A percentile compares a stretch with the other conserved stretches of the same genome.
These are phyloP conservation scores for Ampelocalamus luodianensis DNA, from an alignment of 176 grass and related monocot genomes.

Conservation along the genomic window DNA sequence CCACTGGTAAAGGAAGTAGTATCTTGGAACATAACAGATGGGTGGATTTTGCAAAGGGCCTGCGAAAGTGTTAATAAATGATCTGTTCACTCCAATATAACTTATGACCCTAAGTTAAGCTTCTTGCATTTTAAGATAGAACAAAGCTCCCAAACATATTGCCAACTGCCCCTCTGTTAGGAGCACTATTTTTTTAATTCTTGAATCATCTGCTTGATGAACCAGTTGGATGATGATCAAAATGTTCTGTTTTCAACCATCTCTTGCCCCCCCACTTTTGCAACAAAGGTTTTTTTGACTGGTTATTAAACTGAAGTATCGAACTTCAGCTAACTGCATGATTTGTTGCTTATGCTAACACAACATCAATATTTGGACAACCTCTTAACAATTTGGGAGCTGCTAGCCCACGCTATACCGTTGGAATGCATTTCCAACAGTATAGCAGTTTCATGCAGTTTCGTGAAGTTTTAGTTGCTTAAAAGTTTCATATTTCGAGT, in stretches of 20 bases:
- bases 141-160: conserved; percentile 19
- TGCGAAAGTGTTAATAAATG: not conserved
- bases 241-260: not conserved
- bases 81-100: not conserved
- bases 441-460: too few relatives aligned
- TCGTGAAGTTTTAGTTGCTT: too few relatives aligned
- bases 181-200: not conserved
- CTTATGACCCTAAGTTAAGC: not conserved
- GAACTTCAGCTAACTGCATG: not conserved
- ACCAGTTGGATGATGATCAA: not conserved
- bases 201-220: not conserved
- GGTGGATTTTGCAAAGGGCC: not conserved
- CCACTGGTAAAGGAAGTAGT: not conserved
- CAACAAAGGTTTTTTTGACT: not conserved
- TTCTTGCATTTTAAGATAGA: conserved; percentile 12
- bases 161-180: not conserved
- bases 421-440: too few relatives aligned
- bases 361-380: not conserved
- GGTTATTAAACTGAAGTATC: not conserved
- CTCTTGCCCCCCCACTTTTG: not conserved
- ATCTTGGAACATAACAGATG: not conserved
- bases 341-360: conserved; percentile 10
- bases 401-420: too few relatives aligned
- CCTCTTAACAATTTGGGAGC: too few relatives aligned
- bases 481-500: too few relatives aligned